Conservation (phyloP, 169 alveolate genomes). For the Eimeria sp. region DNA sequence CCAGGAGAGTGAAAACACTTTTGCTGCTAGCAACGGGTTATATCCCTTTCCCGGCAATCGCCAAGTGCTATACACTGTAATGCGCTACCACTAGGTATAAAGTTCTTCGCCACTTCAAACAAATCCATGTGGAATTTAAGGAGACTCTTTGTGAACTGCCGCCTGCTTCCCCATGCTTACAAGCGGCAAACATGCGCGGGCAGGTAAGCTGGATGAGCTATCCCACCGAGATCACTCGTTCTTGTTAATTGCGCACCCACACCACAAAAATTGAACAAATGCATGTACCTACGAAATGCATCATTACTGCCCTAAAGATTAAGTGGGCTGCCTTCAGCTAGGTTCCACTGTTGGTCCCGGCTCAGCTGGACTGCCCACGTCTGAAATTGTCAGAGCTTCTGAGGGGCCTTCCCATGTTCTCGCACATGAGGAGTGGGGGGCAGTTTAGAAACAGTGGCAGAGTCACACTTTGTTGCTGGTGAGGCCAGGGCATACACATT, state of each 20-base stretch:
- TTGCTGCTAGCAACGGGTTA: background rate
- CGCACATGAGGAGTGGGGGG: too few relatives aligned
- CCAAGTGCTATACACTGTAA: background rate
- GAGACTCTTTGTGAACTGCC: conserved; percentile 17
- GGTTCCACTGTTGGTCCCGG: background rate
- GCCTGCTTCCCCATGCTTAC: conserved; percentile 24
- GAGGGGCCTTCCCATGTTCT: background rate
- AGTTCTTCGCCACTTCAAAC: conserved; percentile 22
- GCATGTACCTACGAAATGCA: background rate
- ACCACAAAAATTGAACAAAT: background rate
- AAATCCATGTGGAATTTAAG: conserved; percentile 8
- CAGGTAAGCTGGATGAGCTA: background rate
- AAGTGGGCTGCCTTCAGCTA: background rate
- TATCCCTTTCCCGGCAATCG: background rate
- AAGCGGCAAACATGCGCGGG: conserved; percentile 17
- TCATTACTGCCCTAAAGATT: background rate
- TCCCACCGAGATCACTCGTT: background rate
- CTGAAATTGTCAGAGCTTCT: background rate
- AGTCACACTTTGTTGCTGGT: background rate
- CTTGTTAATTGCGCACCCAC: background rate
- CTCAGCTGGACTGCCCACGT: background rate
- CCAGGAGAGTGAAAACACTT: background rate
- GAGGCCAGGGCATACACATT: background rate
- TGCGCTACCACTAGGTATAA: conserved; percentile 25
- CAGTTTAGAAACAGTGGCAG: background rate